Conservation (phyloP, 2,329 filamentous ascomycete species). For the Penicillium palitans region DNA sequence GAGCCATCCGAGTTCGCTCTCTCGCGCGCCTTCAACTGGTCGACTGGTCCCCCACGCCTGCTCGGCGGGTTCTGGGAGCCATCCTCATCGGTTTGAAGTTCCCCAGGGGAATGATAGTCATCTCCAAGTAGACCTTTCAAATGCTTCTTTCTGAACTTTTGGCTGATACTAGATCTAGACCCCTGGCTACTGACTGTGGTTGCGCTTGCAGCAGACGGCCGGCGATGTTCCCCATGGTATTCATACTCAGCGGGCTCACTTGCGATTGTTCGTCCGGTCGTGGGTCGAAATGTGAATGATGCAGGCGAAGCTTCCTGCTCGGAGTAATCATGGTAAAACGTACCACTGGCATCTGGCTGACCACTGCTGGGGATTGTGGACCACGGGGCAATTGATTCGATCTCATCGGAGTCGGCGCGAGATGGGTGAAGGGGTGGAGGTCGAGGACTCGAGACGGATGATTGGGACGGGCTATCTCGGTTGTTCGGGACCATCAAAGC, state of each 20-base stretch:
- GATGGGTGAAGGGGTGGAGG: conserved; percentile 25
- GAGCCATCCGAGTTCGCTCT: conserved; percentile 81
- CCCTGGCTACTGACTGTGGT: conserved; percentile 83
- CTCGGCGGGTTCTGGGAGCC: conserved; percentile 51
- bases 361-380: conserved; percentile 29
- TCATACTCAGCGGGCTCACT: conserved; percentile 63
- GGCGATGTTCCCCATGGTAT: conserved; percentile 69
- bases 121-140: conserved; percentile 91
- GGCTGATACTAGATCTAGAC: conserved; percentile 70
- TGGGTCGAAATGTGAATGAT: conserved; percentile 67
- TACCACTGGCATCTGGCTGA: conserved; percentile 33
- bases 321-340: conserved; percentile 42
- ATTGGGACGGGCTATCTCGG: conserved; percentile 29
- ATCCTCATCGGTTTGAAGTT: conserved; percentile 67
- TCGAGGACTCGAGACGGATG: conserved; percentile 24
- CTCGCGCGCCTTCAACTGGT: conserved; percentile 63
- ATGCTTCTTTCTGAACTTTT: conserved; percentile 76
- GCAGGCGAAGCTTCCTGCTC: conserved; percentile 56
- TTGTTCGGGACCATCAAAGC: conserved; percentile 34
- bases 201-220: conserved; percentile 85
- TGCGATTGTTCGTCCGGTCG: conserved; percentile 52
- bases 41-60: conserved; percentile 37
- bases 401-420: conserved; percentile 19
- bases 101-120: conserved; percentile 69
- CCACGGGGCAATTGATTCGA: conserved; percentile 35